These are phyloP conservation scores for Phialocephala sp. DNA, from an alignment of 2,329 filamentous ascomycete species.

Conservation along the genomic window DNA sequence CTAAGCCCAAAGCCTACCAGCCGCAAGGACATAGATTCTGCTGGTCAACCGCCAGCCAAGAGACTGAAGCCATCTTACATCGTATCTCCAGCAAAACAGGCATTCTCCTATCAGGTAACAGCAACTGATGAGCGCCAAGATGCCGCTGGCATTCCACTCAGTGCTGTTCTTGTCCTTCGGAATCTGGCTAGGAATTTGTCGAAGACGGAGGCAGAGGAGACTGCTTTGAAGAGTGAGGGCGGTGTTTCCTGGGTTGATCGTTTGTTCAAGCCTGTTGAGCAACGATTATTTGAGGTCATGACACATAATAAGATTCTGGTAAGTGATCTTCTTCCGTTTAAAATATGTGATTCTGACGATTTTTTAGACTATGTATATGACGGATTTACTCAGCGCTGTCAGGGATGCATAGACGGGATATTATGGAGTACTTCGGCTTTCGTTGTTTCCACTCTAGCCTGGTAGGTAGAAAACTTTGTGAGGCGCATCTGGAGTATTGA, in stretches of 20 bases:
- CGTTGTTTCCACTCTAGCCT: background rate
- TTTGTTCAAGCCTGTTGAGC: slow-evolving; percentile 69
- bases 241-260: slow-evolving; percentile 68
- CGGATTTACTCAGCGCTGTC: slow-evolving; percentile 27
- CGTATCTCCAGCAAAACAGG: slow-evolving; percentile 56
- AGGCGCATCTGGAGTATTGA: slow-evolving; percentile 3
- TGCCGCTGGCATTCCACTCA: slow-evolving; percentile 79
- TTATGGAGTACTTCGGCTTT: slow-evolving; percentile 7
- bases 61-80: slow-evolving; percentile 41
- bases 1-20: slow-evolving; percentile 30
- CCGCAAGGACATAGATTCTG: slow-evolving; percentile 23
- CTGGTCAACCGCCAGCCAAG: slow-evolving; percentile 35
- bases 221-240: slow-evolving; percentile 55
- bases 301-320: slow-evolving; percentile 70
- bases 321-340: slow-evolving; percentile 36
- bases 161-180: slow-evolving; percentile 76
- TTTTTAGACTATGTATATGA: slow-evolving; percentile 24
- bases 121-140: slow-evolving; percentile 61
- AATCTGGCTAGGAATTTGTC: slow-evolving; percentile 75
- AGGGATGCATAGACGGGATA: slow-evolving; percentile 26
- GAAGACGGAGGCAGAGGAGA: slow-evolving; percentile 65
- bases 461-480: background rate
- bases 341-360: background rate
- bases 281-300: slow-evolving; percentile 71
- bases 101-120: slow-evolving; percentile 61